Base-by-base conservation (phyloP, 495 filamentous ascomycete genomes). In the Paragyromitra xinjiangensis region DNA sequence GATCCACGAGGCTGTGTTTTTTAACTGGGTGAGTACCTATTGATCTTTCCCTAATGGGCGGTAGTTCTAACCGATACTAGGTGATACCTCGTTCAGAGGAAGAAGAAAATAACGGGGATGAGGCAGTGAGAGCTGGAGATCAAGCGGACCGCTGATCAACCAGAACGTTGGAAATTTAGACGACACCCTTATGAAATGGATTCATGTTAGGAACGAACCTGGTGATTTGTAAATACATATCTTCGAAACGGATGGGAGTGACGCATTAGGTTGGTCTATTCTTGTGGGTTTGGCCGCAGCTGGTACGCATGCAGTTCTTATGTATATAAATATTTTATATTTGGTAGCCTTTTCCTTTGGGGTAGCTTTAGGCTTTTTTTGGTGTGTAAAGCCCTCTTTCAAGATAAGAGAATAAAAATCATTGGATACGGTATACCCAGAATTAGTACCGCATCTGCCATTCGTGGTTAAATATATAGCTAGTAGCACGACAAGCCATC, bases 1-100 rank as follows among this genome's bases (percentile, higher is more conserved):
- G 45, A 70, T 75, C n/a, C 65, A 79, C 19, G 78, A 80, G 69
- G 71, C 78, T 71, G 66, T 80, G 19, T 69, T 71, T 51, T 80
- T 73, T 24, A 75, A 68, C 37, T 80, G 78, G 78, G 78, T 80
- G 64, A 67, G 5, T 51, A 24, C 71, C 26, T 8, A 39, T 40
- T 40, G 4, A 16, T 19, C 16, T 29, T 22, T 11, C 42, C 39
- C 39, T 44, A 16, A 53, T 22, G 14, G 22, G 24, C 6, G 16
- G 19, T 14, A 42, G 5, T 22, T 16, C 61, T 73, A 37, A 73
- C 70, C 34, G 0, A 14, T 67, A 42, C 11, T 22, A 73, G 40
- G 24, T 53, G 19, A 42, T 42, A 56, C 68, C 42, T 7, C 11
- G 9, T 6, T 22, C n/a, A 7, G 22, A 7, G 22, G 55, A 62